Base-by-base conservation (phyloP, 2,329 filamentous ascomycete species). In the Phialophora macrospora region DNA sequence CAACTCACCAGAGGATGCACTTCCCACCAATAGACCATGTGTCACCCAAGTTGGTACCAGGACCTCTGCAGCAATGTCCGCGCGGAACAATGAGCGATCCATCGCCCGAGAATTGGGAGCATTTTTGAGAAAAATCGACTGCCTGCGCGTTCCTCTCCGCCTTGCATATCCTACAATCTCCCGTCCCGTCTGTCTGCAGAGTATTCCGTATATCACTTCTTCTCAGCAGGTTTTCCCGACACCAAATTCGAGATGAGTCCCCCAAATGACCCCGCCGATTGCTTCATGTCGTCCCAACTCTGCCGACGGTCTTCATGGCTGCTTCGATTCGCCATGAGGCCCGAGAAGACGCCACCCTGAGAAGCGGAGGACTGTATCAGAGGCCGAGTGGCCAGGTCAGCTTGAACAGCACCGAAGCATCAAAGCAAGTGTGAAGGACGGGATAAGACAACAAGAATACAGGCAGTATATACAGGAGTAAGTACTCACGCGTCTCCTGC, bases 311-410 rank as follows among this genome's bases (percentile, higher is more conserved):
- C 41, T 24, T 63, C 62, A 51, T 66, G 54, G 46, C 54, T 61
- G 55, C n/a, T 55, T 20, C 66, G 63, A 41, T 61, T 63, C 17
- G 63, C 63, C 58, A 70, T 60, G 26, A 70, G 68, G 44, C 68
- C 68, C 52, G 66, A 63, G 62, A 70, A 70, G 34, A 67, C 58
- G 28, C 67, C 68, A 44, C 66, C 66, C 52, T 67, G 66, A 34
- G 66, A 66, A 4, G 66, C 68, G 26, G 68, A 70, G 17, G 68
- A 70, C 68, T 70, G 51, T 55, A 51, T 22, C 48, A 51, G 1
- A 22, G n/a, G 20, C 12, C 12, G 30, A 28, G 34, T 6, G 5
- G 44, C 28, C 41, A 30, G 14, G n/a, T 22, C 14, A 51, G 63
- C 14, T 8, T n/a, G 17, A 17, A 8, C 14, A 3, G 38, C 5